These are phyloP conservation scores for Podaxis carcinomalis DNA, from an alignment of 768 basidiomycete species.

Conservation along the genomic window DNA sequence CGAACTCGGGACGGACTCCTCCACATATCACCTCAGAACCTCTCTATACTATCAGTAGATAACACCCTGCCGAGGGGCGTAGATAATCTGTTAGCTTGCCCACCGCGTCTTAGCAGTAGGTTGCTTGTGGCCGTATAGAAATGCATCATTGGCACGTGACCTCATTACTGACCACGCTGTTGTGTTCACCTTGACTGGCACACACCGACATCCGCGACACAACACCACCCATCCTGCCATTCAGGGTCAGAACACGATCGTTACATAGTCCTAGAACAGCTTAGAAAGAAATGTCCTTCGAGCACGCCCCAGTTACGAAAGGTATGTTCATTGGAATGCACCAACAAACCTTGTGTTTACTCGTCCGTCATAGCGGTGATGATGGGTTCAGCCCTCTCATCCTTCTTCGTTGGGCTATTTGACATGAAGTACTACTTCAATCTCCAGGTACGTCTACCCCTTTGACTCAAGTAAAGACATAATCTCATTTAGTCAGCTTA, in stretches of 20 bases:
- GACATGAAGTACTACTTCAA: constrained; percentile 89
- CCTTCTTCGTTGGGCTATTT: constrained; percentile 73
- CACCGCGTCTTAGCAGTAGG: too few species aligned
- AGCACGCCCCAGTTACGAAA: constrained; percentile 82
- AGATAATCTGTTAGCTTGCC: too few species aligned
- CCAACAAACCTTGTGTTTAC: background rate
- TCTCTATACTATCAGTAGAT: too few species aligned
- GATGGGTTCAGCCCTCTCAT: constrained; percentile 63
- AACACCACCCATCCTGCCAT: too few species aligned
- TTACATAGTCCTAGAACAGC: too few species aligned
- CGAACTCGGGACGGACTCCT: too few species aligned
- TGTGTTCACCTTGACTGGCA: too few species aligned
- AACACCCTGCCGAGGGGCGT: too few species aligned
- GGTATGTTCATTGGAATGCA: constrained; percentile 34
- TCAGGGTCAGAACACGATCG: too few species aligned
- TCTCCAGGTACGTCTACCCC: constrained; percentile 54
- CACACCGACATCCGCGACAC: background rate
- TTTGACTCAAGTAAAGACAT: constrained; percentile 13
- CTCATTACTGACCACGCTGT: background rate
- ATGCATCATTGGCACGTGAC: background rate
- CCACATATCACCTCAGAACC: too few species aligned
- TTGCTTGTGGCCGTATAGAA: too few species aligned
- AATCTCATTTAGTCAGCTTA: constrained; percentile 42
- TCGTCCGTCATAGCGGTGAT: constrained; percentile 57
- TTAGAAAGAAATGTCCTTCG: constrained; percentile 59